Conservation (phyloP, 768 basidiomycete genomes). For the Collybiopsis luxurians region DNA sequence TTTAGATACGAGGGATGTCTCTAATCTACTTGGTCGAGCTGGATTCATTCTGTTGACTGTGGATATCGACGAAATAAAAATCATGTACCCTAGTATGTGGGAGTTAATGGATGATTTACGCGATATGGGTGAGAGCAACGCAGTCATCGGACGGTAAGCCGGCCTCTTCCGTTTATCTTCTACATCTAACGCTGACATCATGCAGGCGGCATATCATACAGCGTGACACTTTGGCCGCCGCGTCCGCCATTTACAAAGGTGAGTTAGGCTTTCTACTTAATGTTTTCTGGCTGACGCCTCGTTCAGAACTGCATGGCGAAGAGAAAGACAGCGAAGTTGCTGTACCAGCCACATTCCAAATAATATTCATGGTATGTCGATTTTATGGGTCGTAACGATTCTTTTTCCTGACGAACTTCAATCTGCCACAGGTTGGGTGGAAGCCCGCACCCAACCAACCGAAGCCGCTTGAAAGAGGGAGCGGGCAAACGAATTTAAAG, state of each 20-base stretch:
- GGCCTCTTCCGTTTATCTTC: not conserved
- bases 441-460: slow-evolving; percentile 69
- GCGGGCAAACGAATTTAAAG: slow-evolving; percentile 57
- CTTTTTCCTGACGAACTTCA: too few species aligned
- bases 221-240: slow-evolving; percentile 86
- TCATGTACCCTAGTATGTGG: slow-evolving; percentile 94
- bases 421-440: slow-evolving; percentile 73
- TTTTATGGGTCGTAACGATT: not conserved
- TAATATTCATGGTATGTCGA: slow-evolving; percentile 82
- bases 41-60: slow-evolving; percentile 94
- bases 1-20: slow-evolving; percentile 87
- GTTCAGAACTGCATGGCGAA: slow-evolving; percentile 76
- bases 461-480: slow-evolving; percentile 62
- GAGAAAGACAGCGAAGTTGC: slow-evolving; percentile 57
- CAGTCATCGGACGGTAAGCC: slow-evolving; percentile 75
- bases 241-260: slow-evolving; percentile 94
- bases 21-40: slow-evolving; percentile 87
- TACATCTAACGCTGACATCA: slow-evolving; percentile 48
- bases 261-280: slow-evolving; percentile 8
- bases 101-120: slow-evolving; percentile 92
- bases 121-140: slow-evolving; percentile 96
- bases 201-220: slow-evolving; percentile 59
- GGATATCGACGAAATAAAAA: slow-evolving; percentile 89
- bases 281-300: not conserved
- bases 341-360: slow-evolving; percentile 93